Evolutionary conservation across 2,329 filamentous ascomycete species (phyloP), one percentile per base, ranked within the genome.

Genomic region (Aspergillus ochraceoroseus): DNA sequence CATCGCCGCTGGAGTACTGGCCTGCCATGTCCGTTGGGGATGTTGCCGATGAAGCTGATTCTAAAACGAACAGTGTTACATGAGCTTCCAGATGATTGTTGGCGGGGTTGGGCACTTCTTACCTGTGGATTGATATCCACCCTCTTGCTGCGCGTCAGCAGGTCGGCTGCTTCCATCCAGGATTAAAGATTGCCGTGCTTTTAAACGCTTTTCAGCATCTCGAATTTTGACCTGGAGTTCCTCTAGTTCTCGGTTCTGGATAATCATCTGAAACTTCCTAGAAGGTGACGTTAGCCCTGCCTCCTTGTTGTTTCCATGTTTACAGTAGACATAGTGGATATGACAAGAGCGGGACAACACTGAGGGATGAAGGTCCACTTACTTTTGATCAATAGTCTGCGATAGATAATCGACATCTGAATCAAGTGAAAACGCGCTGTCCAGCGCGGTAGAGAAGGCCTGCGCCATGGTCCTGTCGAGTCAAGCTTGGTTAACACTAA

Each of bases 341-440:
- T n/a, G 12, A 22, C 7, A 30, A 14, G 6, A 27, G 22, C n/a
- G n/a, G n/a, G n/a, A n/a, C n/a, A n/a, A n/a, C n/a, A n/a, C n/a
- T n/a, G n/a, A n/a, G n/a, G 22, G 41, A 35, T 34, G 22, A 40
- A 31, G 27, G 29, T 22, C 8, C 37, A 55, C 82, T 59, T 72
- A 95, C 89, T 89, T 90, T 65, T 87, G 77, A 61, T 87, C 77
- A 46, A 95, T 79, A 52, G 84, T 79, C 62, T 83, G 75, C 57
- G 85, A 79, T 23, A 94, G 75, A 47, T 83, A 77, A 57, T 83
- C 79, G 43, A 92, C 65, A 53, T 82, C 83, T 65, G 81, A 83
- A 54, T 92, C 86, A 59, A 95, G 82, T 58, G 85, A 83, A 72
- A 95, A 95, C 54, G 94, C 83, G 62, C 87, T 83, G 72, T 90